These are phyloP conservation scores for Emericellopsis atlantica DNA, from an alignment of 2,329 filamentous ascomycete genomes.

Conservation along the genomic window DNA sequence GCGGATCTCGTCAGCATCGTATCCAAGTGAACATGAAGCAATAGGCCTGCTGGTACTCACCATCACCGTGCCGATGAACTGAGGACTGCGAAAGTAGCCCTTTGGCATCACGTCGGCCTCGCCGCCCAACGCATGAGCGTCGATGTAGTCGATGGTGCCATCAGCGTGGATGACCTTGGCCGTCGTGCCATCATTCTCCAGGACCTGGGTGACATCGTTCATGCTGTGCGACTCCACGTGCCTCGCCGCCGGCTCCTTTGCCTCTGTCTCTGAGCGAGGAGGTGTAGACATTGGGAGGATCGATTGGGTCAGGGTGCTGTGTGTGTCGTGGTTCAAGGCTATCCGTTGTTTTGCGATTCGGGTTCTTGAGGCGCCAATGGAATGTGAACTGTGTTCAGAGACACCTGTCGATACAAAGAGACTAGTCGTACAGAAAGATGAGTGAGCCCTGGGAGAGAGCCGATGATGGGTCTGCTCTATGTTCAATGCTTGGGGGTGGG, in stretches of 20 bases:
- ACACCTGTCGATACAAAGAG: too few relatives aligned
- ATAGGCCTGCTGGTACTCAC: conserved; percentile 7
- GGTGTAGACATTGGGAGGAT: conserved; percentile 31
- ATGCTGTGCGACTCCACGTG: background rate
- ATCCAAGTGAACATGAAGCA: background rate
- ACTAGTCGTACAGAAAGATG: too few relatives aligned
- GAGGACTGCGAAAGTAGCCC: conserved; percentile 24
- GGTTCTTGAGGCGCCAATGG: too few relatives aligned
- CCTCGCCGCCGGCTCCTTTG: background rate
- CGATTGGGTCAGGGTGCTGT: background rate
- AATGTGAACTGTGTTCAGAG: too few relatives aligned
- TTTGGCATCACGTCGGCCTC: conserved; percentile 23
- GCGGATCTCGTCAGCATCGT: background rate
- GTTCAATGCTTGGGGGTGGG: too few relatives aligned
- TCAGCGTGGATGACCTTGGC: conserved; percentile 22
- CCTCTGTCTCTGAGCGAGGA: background rate
- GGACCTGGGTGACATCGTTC: background rate
- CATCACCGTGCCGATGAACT: conserved; percentile 26
- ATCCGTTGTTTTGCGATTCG: too few relatives aligned
- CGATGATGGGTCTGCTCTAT: too few relatives aligned
- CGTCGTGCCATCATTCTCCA: conserved; percentile 9
- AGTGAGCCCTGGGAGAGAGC: too few relatives aligned
- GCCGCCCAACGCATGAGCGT: conserved; percentile 27
- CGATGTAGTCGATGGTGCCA: conserved; percentile 26
- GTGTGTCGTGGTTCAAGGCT: too few relatives aligned